Conservation (phyloP, 75 land plant species). For the Cunninghamia lanceolata region DNA sequence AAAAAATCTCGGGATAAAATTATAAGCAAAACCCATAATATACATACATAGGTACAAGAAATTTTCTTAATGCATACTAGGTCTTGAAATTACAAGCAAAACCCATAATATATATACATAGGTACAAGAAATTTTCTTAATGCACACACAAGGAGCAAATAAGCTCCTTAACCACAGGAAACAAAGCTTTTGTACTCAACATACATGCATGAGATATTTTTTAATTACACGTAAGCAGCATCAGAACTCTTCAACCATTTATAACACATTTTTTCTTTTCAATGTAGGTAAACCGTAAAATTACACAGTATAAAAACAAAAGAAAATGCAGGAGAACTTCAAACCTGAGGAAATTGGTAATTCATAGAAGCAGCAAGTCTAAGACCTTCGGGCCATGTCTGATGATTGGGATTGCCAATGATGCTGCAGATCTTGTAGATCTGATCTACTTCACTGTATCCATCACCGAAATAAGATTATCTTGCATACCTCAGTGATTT, state of each 20-base stretch:
- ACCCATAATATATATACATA: not conserved
- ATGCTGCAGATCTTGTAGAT: slow-evolving; percentile 52
- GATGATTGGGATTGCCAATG: slow-evolving; percentile 37
- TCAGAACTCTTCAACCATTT: not conserved
- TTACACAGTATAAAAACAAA: not conserved
- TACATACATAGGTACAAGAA: not conserved
- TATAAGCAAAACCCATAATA: not conserved
- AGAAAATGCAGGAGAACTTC: not conserved
- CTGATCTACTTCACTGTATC: slow-evolving; percentile 53
- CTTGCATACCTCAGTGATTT: not conserved
- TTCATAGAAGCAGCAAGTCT: slow-evolving; percentile 38
- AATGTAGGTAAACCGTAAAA: not conserved
- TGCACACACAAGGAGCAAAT: not conserved
- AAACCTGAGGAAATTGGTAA: slow-evolving; percentile 47
- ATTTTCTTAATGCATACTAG: not conserved
- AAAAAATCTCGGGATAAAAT: not conserved
- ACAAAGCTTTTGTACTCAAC: not conserved
- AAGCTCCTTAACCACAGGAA: not conserved
- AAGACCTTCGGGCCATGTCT: slow-evolving; percentile 46
- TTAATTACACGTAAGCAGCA: not conserved
- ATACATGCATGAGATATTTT: not conserved
- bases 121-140: not conserved
- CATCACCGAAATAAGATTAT: slow-evolving; percentile 8
- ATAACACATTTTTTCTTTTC: not conserved
- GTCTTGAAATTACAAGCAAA: not conserved